phyloP scores from a whole-genome alignment of 2,329 filamentous ascomycete genomes.

The Pseudocercospora musae region DNA sequence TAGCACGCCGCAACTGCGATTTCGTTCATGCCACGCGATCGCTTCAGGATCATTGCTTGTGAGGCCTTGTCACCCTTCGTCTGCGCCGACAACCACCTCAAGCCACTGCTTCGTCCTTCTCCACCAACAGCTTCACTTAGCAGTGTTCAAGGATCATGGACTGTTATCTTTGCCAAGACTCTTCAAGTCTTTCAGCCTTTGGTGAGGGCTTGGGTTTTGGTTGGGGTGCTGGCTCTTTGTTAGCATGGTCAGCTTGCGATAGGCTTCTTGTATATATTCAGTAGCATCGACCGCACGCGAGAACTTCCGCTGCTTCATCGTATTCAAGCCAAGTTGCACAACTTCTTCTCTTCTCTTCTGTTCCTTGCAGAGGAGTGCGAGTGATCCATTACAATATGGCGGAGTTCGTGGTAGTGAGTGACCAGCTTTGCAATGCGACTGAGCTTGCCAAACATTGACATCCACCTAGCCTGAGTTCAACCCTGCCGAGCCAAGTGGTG shows the following conservation, averaged over 20 bases:
- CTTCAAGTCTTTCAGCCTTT: not conserved
- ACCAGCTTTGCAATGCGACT: too few species aligned
- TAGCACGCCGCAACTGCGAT: not conserved
- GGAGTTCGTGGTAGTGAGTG: not conserved
- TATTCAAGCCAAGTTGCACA: not conserved
- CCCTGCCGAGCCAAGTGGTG: constrained; percentile 49
- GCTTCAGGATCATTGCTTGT: not conserved
- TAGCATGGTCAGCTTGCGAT: not conserved
- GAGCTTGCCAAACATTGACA: too few species aligned
- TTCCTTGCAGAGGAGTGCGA: not conserved
- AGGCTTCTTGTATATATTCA: not conserved
- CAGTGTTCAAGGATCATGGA: not conserved
- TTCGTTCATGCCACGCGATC: not conserved
- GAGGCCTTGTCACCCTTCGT: too few species aligned
- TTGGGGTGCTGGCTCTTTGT: too few species aligned
- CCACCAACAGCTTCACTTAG: not conserved
- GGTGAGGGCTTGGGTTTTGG: not conserved
- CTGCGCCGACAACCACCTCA: not conserved
- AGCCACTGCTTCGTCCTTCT: not conserved
- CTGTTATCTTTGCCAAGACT: not conserved
- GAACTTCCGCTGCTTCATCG: not conserved
- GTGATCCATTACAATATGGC: not conserved
- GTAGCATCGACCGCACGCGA: not conserved
- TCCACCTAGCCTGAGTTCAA: constrained; percentile 37
- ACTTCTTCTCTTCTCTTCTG: not conserved